Base-by-base conservation (phyloP, 2,329 filamentous ascomycete species). In the Chrysoporthe deuterocubensis region DNA sequence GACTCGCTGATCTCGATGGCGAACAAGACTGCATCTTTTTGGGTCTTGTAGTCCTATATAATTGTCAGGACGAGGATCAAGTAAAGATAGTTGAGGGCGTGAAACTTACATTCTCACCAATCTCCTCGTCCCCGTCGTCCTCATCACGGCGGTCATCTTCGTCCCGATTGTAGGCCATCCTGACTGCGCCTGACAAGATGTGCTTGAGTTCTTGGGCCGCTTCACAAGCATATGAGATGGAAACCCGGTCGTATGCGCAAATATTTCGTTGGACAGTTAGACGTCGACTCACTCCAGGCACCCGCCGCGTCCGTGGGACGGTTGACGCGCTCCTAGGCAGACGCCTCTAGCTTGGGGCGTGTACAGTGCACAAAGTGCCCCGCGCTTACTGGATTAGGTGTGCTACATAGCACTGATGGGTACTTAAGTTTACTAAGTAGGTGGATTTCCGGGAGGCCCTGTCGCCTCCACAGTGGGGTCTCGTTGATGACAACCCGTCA, bases 1-100 rank as follows among this genome's bases (percentile, higher is more conserved):
- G 93, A 94, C 48, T 88, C 81, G 83, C 92, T 97, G 76, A 98
- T 85, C 74, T 98, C 92, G 74, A 99, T 97, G 16, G 94, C 95
- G 77, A 99, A 95, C 34, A 99, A 85, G n/a, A 98, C 87, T n/a
- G 96, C 96, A 89, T 99, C 96, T 81, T 97, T 97, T 76, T 94
- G 90, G 0, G 91, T 86, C 81, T 94, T 96, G 83, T 96, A 99
- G 78, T 89, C 90, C 93, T 95, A 73, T 13, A 54, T 67, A 46
- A 44, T 13, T 1, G 62, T 37, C 37, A 66, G 62, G 21, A 18
- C 34, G 32, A 57, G 32, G 43, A 1, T 4, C 34, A 26, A 32
- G 44, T 26, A 9, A 6, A 16, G 37, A 14, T 16, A 21, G 34
- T 37, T 13, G 18, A 8, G 34, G 11, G 44, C 16, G 42, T 56